Evolutionary conservation across 2,329 filamentous ascomycete species (phyloP).

Genomic region (Exophiala spinifera): DNA sequence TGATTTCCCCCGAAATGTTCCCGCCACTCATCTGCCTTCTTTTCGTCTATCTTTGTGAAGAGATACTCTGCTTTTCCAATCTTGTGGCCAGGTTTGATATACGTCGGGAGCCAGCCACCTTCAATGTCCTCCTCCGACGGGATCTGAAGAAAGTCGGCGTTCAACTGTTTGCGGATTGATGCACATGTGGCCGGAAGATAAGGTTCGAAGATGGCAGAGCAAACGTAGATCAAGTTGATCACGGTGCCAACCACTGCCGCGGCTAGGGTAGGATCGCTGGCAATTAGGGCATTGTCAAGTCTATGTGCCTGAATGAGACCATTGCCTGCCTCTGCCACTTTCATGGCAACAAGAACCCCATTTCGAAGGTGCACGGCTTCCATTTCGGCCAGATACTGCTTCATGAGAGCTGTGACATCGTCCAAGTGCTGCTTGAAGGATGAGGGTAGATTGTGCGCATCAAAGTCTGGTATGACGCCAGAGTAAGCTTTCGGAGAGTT

Average conservation of each 20-base stretch:
- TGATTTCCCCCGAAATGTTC: constrained; percentile 68
- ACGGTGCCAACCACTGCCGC: constrained; percentile 70
- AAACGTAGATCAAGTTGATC: constrained; percentile 77
- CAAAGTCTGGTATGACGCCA: constrained; percentile 63
- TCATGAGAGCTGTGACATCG: constrained; percentile 53
- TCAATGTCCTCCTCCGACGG: constrained; percentile 49
- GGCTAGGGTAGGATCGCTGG: constrained; percentile 57
- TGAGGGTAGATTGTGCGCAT: constrained; percentile 37
- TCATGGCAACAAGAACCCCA: constrained; percentile 53
- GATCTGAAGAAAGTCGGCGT: constrained; percentile 57
- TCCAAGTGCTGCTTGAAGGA: constrained; percentile 40
- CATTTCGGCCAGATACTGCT: constrained; percentile 56
- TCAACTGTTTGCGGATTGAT: constrained; percentile 75
- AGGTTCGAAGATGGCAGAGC: constrained; percentile 73
- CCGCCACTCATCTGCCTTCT: constrained; percentile 81
- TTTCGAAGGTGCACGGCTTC: constrained; percentile 60
- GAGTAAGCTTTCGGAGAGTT: constrained; percentile 66
- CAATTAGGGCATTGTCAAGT: constrained; percentile 61
- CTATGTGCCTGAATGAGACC: constrained; percentile 58
- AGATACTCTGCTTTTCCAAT: constrained; percentile 77
- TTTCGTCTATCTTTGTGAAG: constrained; percentile 77
- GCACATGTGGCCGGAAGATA: constrained; percentile 80
- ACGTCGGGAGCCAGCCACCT: constrained; percentile 60
- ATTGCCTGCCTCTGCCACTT: constrained; percentile 59
- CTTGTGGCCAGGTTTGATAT: constrained; percentile 69